Evolutionary conservation across 345 rosid genomes (phyloP), one percentile per base, ranked within the genome.

Genomic region (Arabis alpina): DNA sequence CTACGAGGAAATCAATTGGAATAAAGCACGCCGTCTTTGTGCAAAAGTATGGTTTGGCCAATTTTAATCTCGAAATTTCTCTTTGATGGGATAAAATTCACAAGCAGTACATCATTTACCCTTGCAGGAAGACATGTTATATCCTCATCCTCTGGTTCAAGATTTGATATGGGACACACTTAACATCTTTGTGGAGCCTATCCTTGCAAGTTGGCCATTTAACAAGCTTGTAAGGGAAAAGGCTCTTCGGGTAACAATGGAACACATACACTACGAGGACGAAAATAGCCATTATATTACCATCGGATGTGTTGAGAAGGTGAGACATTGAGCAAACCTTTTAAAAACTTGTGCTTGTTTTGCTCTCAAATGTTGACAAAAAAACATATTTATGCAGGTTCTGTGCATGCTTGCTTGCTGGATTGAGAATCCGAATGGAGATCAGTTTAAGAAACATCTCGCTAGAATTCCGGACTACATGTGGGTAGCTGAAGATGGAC

Each of bases 401-500:
- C 30, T 86, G 32, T 80, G 87, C 68, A 69, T 88, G 52, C 14
- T 88, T 64, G 85, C 88, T 15, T 84, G 90, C 45, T 87, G 93
- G 93, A 81, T 73, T 23, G 88, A 87, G 59, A 77, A 87, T 63
- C 90, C 90, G 1, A 76, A 87, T 43, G 85, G 85, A 1, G 84
- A 87, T 8, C 78, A 84, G 1, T 85, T 79, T 60, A 85, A 76
- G 49, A 80, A 74, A n/a, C 93, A 87, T 61, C 70, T 87, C 10
- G 80, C 90, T 0, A 71, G 87, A 58, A 37, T 88, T 23, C 77
- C 82, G 0, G 90, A 88, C 63, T 86, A 71, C 57, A 73, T 76
- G 12, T 88, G 88, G 93, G 6, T 88, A 48, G 90, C 90, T 30
- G 87, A 88, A 82, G 93, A 88, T 73, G 93, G 90, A 4, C 16